phyloP scores from a whole-genome alignment of 176 grass and related monocot genomes.

The Saccharum spontaneum region DNA sequence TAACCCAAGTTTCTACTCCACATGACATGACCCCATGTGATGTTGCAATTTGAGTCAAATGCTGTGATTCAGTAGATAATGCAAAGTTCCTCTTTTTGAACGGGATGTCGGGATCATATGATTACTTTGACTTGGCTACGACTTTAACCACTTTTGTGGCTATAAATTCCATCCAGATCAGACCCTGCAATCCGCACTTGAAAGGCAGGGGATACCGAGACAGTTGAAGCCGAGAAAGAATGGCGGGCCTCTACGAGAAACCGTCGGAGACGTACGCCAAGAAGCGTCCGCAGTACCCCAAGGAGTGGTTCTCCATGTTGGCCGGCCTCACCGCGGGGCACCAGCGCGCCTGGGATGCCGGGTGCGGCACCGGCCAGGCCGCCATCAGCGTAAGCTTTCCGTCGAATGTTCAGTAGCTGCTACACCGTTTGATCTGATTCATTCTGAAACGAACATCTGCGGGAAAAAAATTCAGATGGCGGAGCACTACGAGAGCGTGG shows the following conservation, averaged over 20 bases:
- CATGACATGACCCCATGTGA: background rate
- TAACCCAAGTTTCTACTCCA: background rate
- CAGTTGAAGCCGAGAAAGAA: constrained; percentile 2
- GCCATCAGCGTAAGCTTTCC: constrained; percentile 44
- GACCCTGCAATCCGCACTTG: constrained; percentile 24
- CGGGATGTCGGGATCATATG: background rate
- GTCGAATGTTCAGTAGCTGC: background rate
- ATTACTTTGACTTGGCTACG: constrained; percentile 33
- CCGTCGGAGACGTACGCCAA: constrained; percentile 45
- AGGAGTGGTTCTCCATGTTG: constrained; percentile 57
- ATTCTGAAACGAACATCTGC: background rate
- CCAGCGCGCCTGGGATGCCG: constrained; percentile 55
- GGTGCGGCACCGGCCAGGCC: constrained; percentile 66
- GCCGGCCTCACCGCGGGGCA: constrained; percentile 50
- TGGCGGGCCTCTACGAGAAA: constrained; percentile 48
- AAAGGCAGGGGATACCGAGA: background rate
- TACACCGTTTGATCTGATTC: background rate
- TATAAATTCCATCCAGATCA: constrained; percentile 37
- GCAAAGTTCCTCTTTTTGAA: constrained; percentile 17
- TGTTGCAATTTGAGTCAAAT: background rate
- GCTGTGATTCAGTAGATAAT: constrained; percentile 24
- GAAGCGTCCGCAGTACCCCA: constrained; percentile 60
- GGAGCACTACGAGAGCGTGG: constrained; percentile 63
- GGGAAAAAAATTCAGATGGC: constrained; percentile 31
- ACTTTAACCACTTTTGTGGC: background rate